Evolutionary conservation across 2,329 filamentous ascomycete genomes (phyloP).

Genomic region (Pseudogymnoascus sp.): DNA sequence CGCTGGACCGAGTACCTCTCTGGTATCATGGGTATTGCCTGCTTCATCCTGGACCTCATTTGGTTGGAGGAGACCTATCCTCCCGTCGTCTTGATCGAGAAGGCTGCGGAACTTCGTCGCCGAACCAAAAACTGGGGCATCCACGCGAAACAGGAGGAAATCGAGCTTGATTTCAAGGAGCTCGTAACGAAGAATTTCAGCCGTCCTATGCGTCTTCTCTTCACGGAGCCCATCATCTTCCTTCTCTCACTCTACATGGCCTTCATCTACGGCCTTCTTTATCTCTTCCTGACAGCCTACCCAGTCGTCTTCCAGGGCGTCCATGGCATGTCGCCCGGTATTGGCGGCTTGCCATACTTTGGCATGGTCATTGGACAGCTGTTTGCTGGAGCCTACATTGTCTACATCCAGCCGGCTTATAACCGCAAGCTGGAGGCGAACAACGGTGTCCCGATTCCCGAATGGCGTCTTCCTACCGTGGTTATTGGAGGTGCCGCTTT

Average conservation of each 20-base stretch:
- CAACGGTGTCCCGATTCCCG: slow-evolving; percentile 54
- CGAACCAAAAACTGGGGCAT: slow-evolving; percentile 62
- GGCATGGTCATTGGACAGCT: slow-evolving; percentile 72
- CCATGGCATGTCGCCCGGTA: slow-evolving; percentile 61
- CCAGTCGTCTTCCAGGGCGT: slow-evolving; percentile 69
- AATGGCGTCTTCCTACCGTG: slow-evolving; percentile 58
- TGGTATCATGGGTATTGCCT: slow-evolving; percentile 54
- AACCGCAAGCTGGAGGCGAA: slow-evolving; percentile 60
- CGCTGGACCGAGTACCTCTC: slow-evolving; percentile 63
- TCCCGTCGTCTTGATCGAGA: slow-evolving; percentile 53
- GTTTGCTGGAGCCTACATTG: slow-evolving; percentile 56
- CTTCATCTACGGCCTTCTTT: slow-evolving; percentile 71
- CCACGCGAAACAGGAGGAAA: slow-evolving; percentile 64
- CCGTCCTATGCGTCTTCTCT: slow-evolving; percentile 39
- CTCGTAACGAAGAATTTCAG: slow-evolving; percentile 48
- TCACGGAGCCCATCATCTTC: slow-evolving; percentile 61
- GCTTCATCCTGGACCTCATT: slow-evolving; percentile 51
- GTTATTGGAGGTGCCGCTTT: slow-evolving; percentile 53
- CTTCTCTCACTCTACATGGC: slow-evolving; percentile 63
- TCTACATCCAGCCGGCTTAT: slow-evolving; percentile 58
- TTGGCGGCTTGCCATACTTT: slow-evolving; percentile 73
- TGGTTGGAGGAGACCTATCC: slow-evolving; percentile 65
- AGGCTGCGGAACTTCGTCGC: slow-evolving; percentile 53
- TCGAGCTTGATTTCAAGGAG: slow-evolving; percentile 57
- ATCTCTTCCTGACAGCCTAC: slow-evolving; percentile 80